These are phyloP conservation scores for Globisporangium spiculum DNA, from an alignment of 352 stramenopile genomes.

Conservation along the genomic window DNA sequence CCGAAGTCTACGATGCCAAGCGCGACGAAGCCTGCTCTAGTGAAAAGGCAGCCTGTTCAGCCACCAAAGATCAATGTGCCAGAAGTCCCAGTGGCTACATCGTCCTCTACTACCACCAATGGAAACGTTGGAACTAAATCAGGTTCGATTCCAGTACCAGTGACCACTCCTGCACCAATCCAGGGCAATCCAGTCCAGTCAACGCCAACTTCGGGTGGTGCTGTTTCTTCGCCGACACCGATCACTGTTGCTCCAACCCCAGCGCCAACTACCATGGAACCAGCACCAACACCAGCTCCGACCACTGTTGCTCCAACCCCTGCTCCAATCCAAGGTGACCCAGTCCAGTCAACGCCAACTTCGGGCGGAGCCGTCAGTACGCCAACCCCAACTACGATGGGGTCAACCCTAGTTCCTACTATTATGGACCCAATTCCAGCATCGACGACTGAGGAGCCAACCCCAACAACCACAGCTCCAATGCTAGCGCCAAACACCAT, in stretches of 20 bases:
- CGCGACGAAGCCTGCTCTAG: background rate
- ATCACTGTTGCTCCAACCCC: no score
- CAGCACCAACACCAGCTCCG: no score
- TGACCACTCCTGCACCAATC: background rate
- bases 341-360: background rate
- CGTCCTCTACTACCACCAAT: background rate
- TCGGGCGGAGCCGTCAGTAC: background rate
- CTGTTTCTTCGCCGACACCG: no score
- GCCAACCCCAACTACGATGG: background rate
- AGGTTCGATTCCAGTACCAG: background rate
- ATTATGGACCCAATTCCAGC: background rate
- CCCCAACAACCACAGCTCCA: background rate
- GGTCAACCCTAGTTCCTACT: background rate
- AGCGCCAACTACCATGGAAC: no score
- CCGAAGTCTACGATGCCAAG: background rate
- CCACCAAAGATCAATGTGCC: background rate
- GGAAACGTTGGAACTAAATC: background rate
- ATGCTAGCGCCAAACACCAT: background rate
- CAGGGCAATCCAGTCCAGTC: no score
- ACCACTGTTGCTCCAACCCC: no score
- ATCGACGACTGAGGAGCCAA: background rate
- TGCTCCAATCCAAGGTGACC: background rate
- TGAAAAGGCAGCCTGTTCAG: background rate
- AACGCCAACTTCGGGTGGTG: no score
- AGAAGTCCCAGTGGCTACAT: background rate